Conservation (phyloP, 2,329 filamentous ascomycete species). For the Penicillium paneum region DNA sequence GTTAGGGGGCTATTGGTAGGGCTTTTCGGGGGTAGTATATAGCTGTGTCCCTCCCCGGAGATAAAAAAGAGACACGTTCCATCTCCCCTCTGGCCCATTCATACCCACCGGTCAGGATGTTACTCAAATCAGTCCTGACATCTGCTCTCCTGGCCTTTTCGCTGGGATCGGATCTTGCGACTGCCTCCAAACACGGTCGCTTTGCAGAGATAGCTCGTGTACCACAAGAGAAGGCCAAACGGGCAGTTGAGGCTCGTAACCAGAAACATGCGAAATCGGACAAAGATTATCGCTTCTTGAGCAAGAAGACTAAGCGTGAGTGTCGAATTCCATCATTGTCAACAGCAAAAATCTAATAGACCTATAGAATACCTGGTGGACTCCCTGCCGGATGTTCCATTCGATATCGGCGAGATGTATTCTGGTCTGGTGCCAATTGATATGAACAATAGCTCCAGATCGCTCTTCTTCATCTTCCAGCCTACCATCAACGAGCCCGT, state of each 20-base stretch:
- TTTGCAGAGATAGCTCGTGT: slow-evolving; percentile 26
- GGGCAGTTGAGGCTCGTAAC: slow-evolving; percentile 9
- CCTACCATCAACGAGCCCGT: slow-evolving; percentile 44
- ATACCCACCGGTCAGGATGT: slow-evolving; percentile 17
- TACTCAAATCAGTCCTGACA: slow-evolving; percentile 25
- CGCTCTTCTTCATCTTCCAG: slow-evolving; percentile 51
- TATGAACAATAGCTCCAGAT: slow-evolving; percentile 42
- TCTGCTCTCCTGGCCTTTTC: slow-evolving; percentile 23
- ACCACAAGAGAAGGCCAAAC: slow-evolving; percentile 23
- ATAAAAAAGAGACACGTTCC: background rate
- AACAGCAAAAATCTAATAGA: background rate
- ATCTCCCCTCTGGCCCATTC: background rate
- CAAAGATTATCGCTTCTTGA: slow-evolving; percentile 28
- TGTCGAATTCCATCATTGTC: background rate
- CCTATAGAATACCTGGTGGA: slow-evolving; percentile 60
- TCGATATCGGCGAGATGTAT: slow-evolving; percentile 59
- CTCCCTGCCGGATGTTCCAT: slow-evolving; percentile 64
- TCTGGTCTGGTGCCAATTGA: slow-evolving; percentile 55
- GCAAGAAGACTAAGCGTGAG: slow-evolving; percentile 27
- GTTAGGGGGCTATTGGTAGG: background rate
- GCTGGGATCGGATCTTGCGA: slow-evolving; percentile 19
- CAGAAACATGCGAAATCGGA: slow-evolving; percentile 10
- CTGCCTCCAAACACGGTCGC: slow-evolving; percentile 25
- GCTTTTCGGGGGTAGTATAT: background rate
- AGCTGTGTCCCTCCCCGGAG: background rate